phyloP scores from a whole-genome alignment of 1,284 basidiomycete genomes.

The Anthracocystis walkeri region DNA sequence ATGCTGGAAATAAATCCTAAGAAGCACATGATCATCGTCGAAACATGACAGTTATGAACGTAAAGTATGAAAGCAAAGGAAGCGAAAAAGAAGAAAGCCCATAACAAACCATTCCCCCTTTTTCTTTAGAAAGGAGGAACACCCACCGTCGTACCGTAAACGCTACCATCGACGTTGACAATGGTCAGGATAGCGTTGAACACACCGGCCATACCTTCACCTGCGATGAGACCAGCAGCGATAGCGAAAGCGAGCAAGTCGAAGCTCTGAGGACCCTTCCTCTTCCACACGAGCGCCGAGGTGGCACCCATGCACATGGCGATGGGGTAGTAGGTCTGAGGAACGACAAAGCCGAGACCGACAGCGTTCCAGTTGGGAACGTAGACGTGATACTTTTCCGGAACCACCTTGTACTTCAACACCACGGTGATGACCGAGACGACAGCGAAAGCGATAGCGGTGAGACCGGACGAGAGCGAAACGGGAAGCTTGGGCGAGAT shows the following conservation, averaged over 20 bases:
- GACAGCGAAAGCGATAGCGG: slow-evolving; percentile 75
- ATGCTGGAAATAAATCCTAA: slow-evolving; percentile 24
- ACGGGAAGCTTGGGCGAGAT: slow-evolving; percentile 57
- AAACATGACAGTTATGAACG: neutral
- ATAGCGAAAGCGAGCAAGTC: slow-evolving; percentile 76
- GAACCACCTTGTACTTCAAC: slow-evolving; percentile 74
- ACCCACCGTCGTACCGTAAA: slow-evolving; percentile 46
- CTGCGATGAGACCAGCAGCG: slow-evolving; percentile 76
- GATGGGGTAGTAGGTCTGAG: slow-evolving; percentile 62
- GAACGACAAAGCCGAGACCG: slow-evolving; percentile 74
- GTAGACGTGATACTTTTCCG: slow-evolving; percentile 74
- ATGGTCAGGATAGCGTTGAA: slow-evolving; percentile 73
- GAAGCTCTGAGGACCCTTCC: slow-evolving; percentile 70
- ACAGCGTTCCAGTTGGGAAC: slow-evolving; percentile 79
- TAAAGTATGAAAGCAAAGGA: neutral
- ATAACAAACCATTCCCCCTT: neutral
- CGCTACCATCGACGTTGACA: slow-evolving; percentile 42
- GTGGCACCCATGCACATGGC: slow-evolving; percentile 67
- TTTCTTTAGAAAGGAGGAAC: slow-evolving; percentile 52
- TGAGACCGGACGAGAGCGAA: slow-evolving; percentile 72
- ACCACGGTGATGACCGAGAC: slow-evolving; percentile 73
- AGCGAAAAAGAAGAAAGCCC: slow-evolving; percentile 10
- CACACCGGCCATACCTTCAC: slow-evolving; percentile 79
- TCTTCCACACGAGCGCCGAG: slow-evolving; percentile 72
- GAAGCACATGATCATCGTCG: neutral